A percentile compares a stretch with the other conserved stretches of the same genome.
Conservation (phyloP, 2,329 filamentous ascomycete genomes). For the Aspergillus phoenicis region DNA sequence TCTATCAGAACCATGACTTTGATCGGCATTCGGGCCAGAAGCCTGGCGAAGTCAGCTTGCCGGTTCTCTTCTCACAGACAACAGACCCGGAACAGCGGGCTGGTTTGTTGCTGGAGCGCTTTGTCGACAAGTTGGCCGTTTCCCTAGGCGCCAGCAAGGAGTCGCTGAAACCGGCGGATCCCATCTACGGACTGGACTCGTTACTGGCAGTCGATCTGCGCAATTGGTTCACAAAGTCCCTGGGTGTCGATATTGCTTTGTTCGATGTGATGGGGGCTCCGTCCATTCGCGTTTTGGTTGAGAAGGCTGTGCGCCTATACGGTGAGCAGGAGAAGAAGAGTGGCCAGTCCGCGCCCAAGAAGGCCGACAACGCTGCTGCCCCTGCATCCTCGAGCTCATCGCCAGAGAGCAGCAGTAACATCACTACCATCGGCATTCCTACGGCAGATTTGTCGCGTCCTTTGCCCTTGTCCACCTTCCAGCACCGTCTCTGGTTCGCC, state of each 20-base stretch:
- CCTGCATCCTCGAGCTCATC: background rate
- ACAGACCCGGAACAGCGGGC: background rate
- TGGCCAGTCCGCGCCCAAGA: background rate
- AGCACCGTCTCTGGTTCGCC: slow-evolving; percentile 6
- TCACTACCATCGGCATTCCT: background rate
- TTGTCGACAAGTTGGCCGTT: background rate
- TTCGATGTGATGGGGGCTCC: slow-evolving; percentile 6
- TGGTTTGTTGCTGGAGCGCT: background rate
- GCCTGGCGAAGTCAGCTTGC: background rate
- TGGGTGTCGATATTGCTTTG: slow-evolving; percentile 5
- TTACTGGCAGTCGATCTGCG: slow-evolving; percentile 8
- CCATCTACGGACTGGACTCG: slow-evolving; percentile 8
- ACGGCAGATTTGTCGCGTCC: background rate
- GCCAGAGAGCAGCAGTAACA: background rate
- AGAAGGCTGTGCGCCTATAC: background rate
- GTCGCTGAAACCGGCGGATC: background rate
- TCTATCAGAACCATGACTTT: slow-evolving; percentile 2
- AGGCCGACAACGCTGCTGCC: background rate
- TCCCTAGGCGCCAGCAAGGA: background rate
- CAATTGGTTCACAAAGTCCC: slow-evolving; percentile 5
- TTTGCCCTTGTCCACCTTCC: slow-evolving; percentile 7
- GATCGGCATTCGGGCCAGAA: background rate
- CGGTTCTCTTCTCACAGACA: background rate
- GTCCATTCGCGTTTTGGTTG: background rate
- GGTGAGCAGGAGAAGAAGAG: background rate